Conservation (phyloP, 1,139 yeast genomes). For the Suzukiozyma palmioleophila region DNA sequence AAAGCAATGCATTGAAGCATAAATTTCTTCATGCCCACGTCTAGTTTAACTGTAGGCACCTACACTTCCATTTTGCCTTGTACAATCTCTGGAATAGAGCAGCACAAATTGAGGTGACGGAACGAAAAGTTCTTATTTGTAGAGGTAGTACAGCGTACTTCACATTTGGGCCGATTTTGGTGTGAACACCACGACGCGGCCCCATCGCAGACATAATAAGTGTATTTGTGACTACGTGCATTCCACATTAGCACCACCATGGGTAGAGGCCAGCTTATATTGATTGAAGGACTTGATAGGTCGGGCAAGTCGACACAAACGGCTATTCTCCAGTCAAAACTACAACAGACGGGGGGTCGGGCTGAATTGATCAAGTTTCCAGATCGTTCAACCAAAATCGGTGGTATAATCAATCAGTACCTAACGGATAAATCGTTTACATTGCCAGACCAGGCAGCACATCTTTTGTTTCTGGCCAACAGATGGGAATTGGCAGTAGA, state of each 20-base stretch:
- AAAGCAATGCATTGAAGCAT: too few relatives aligned
- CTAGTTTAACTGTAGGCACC: too few relatives aligned
- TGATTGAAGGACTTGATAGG: slow-evolving; percentile 90
- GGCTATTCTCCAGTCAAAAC: slow-evolving; percentile 32
- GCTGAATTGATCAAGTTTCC: slow-evolving; percentile 72
- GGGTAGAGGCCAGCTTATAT: slow-evolving; percentile 66
- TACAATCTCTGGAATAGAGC: too few relatives aligned
- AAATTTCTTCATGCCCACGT: too few relatives aligned
- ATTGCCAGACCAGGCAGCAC: slow-evolving; percentile 74
- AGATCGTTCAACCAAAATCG: slow-evolving; percentile 78
- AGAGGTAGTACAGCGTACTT: too few relatives aligned
- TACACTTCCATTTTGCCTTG: too few relatives aligned
- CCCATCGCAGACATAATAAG: too few relatives aligned
- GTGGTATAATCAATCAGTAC: slow-evolving; percentile 71
- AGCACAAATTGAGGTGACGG: too few relatives aligned
- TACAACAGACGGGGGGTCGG: slow-evolving; percentile 20
- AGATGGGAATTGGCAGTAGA: slow-evolving; percentile 75
- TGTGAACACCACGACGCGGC: too few relatives aligned
- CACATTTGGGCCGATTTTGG: too few relatives aligned
- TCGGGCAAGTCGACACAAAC: slow-evolving; percentile 96
- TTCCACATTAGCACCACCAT: slow-evolving; percentile 4
- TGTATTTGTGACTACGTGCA: too few relatives aligned
- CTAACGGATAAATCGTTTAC: slow-evolving; percentile 47
- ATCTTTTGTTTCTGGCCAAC: slow-evolving; percentile 86
- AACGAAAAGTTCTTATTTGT: too few relatives aligned